phyloP scores from a whole-genome alignment of 2,329 filamentous ascomycete species.

The Aspergillus pseudotamarii region DNA sequence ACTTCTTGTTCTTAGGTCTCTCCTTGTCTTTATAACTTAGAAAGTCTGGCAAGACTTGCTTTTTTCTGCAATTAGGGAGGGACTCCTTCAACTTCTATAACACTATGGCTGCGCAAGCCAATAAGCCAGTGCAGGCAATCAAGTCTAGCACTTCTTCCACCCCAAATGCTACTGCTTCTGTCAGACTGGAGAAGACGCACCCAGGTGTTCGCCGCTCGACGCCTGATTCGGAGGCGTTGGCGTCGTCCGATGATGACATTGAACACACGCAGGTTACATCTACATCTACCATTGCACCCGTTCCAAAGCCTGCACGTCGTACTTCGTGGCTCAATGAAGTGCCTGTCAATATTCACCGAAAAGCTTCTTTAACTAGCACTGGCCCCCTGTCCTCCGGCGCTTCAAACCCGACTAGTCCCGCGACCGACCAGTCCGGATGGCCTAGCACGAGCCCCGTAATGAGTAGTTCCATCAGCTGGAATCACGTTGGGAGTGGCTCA shows the following conservation, averaged over 20 bases:
- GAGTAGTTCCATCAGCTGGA: constrained; percentile 45
- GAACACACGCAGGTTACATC: constrained; percentile 64
- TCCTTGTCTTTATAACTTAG: neutral
- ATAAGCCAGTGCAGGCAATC: constrained; percentile 32
- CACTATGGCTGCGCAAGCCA: constrained; percentile 46
- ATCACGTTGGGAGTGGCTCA: constrained; percentile 46
- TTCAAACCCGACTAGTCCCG: constrained; percentile 80
- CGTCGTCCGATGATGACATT: constrained; percentile 90
- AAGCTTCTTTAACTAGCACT: constrained; percentile 72
- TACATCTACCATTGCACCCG: constrained; percentile 52
- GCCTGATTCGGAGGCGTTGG: constrained; percentile 89
- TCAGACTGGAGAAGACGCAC: constrained; percentile 74
- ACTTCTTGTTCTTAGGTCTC: neutral
- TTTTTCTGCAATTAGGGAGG: constrained; percentile 27
- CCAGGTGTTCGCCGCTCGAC: constrained; percentile 74
- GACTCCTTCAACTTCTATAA: constrained; percentile 31
- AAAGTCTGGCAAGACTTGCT: neutral
- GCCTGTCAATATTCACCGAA: constrained; percentile 67
- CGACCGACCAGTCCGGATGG: constrained; percentile 62
- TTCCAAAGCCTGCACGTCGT: constrained; percentile 67
- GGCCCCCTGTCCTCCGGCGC: constrained; percentile 76
- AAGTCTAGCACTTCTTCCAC: constrained; percentile 47
- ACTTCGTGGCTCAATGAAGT: constrained; percentile 88
- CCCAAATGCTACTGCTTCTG: constrained; percentile 61
- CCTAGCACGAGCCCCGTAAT: constrained; percentile 40